Base-by-base conservation (phyloP, 495 filamentous ascomycete species). In the Lasiosphaeria ovina region DNA sequence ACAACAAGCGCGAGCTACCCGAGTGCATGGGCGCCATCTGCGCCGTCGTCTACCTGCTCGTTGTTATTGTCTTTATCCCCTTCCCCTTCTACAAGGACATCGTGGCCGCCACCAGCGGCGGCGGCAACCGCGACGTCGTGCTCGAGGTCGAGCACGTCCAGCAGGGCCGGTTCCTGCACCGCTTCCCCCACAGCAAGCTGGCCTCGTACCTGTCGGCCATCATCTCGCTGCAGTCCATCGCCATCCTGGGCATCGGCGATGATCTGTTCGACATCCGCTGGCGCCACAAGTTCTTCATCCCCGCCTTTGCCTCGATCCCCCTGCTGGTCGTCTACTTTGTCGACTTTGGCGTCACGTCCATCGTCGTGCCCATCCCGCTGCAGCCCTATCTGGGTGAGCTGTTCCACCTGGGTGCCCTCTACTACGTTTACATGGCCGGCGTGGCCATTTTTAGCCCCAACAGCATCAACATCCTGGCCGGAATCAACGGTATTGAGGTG, bases 51-150 rank as follows among this genome's bases (percentile, higher is more conserved):
- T 98, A 97, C 76, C 78, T 99, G 35, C 77, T 98, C 32, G 80
- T 83, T 5, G 83, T 97, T 35, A 95, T 98, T 55, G 71, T 90
- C 35, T 98, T 99, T 71, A 91, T 98, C 56, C 94, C 94, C 0
- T 98, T 97, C 74, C 87, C 91, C 3, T 98, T 99, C 74, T 98
- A 96, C 77, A 93, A 96, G 73, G 93, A 99, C 68, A 94, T 99
- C 61, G 93, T 97, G 24, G 88, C 89, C n/a, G 92, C 91, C 17
- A 97, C 95, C 17, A 94, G 91, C 60, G 94, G 93, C 58, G 93
- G 92, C 59, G 93, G 93, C 14, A 96, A 97, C 72, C 80, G 89
- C 52, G 93, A 97, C 75, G 84, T 93, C 16, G 87, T 94, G 10
- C 72, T 90, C 65, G 77, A 83, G 54, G 72, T 79, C 10, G 79